phyloP scores from a whole-genome alignment of 2,329 filamentous ascomycete genomes.

The Talaromyces sp. region DNA sequence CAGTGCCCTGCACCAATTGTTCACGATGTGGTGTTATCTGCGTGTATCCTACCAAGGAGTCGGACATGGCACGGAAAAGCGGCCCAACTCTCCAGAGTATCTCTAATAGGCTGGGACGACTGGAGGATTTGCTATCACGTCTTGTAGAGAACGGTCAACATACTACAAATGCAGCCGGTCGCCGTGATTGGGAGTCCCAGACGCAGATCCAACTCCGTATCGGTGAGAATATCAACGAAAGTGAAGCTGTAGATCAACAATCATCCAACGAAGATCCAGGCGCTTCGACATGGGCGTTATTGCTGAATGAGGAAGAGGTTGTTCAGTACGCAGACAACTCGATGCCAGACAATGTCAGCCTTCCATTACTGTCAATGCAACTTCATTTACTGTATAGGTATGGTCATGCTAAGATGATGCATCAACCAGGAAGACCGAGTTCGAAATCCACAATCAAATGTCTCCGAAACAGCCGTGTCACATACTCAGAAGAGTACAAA shows the following conservation, averaged over 20 bases:
- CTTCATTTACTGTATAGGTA: neutral
- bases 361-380: neutral
- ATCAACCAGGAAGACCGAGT: neutral
- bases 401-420: slow-evolving; percentile 1
- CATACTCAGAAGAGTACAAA: slow-evolving; percentile 2
- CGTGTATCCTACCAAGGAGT: slow-evolving; percentile 21
- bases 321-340: slow-evolving; percentile 13
- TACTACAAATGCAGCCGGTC: neutral
- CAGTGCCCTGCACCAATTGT: slow-evolving; percentile 28
- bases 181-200: neutral
- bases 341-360: slow-evolving; percentile 11
- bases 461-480: slow-evolving; percentile 2
- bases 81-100: slow-evolving; percentile 21
- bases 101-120: slow-evolving; percentile 18
- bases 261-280: neutral
- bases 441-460: neutral
- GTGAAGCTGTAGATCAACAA: neutral
- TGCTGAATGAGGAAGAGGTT: slow-evolving; percentile 15
- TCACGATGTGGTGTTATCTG: slow-evolving; percentile 18
- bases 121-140: slow-evolving; percentile 18
- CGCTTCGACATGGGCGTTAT: slow-evolving; percentile 19
- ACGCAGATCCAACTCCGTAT: neutral
- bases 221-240: slow-evolving; percentile 1
- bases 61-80: slow-evolving; percentile 14
- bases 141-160: slow-evolving; percentile 8